Conservation (phyloP, 345 rosid genomes). For the Brassica incana region DNA sequence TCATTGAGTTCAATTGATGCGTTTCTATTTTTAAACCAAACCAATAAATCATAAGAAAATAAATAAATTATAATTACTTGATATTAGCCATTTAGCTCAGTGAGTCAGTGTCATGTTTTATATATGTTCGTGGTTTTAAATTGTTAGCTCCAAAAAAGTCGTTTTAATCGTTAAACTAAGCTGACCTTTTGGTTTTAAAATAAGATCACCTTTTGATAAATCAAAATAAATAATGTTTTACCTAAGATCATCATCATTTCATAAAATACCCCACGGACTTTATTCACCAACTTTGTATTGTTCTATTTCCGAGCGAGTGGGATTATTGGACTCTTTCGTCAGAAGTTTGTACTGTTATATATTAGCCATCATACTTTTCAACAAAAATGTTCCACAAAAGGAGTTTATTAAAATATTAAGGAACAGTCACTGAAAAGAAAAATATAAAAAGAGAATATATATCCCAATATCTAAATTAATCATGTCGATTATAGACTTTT, state of each 20-base stretch:
- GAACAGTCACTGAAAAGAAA: background rate
- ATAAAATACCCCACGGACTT: background rate
- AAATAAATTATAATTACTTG: too few species aligned
- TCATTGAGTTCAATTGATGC: background rate
- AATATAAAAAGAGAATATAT: background rate
- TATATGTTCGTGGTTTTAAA: background rate
- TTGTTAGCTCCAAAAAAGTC: background rate
- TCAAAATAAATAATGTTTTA: background rate
- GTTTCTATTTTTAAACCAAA: background rate
- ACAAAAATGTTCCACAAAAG: constrained; percentile 5
- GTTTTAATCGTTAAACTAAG: background rate
- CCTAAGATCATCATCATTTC: background rate
- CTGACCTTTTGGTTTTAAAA: background rate
- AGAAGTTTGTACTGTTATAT: constrained; percentile 20
- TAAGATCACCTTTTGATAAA: background rate
- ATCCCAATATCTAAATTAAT: background rate
- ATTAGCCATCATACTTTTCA: constrained; percentile 28
- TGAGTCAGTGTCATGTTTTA: background rate
- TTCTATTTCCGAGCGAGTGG: constrained; percentile 11
- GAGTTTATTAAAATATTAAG: background rate
- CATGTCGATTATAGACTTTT: background rate
- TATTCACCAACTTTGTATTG: constrained; percentile 7
- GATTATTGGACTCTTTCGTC: constrained; percentile 34
- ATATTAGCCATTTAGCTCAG: too few species aligned
- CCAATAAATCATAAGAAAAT: too few species aligned